Percentiles rank a stretch among this genome's conserved stretches.
Evolutionary conservation across 2,329 filamentous ascomycete species (phyloP).

Genomic region (Diaporthe sp.): DNA sequence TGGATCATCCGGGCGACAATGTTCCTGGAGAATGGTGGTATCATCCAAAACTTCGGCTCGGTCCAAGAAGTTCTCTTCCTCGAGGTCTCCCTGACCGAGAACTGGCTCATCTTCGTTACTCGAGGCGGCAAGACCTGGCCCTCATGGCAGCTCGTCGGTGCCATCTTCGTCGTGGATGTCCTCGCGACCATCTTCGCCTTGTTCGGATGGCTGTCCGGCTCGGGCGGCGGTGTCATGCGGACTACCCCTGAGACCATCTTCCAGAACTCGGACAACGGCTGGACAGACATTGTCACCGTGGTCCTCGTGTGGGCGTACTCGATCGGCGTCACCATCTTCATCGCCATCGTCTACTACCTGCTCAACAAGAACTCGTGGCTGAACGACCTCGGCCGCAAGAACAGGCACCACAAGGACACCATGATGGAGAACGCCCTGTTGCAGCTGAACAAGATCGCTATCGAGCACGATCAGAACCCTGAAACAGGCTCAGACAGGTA

Average conservation of each 20-base stretch:
- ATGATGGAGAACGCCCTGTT: constrained; percentile 76
- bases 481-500: constrained; percentile 34
- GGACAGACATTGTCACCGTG: constrained; percentile 69
- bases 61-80: constrained; percentile 83
- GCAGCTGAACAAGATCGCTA: constrained; percentile 73
- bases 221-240: constrained; percentile 44
- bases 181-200: constrained; percentile 80
- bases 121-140: constrained; percentile 80
- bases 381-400: constrained; percentile 73
- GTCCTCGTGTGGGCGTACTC: constrained; percentile 76
- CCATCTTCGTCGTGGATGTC: constrained; percentile 79
- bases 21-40: constrained; percentile 77
- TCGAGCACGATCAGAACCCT: constrained; percentile 68
- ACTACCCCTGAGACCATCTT: constrained; percentile 47
- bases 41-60: constrained; percentile 81
- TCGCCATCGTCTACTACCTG: constrained; percentile 75
- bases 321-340: constrained; percentile 75
- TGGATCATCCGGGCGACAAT: constrained; percentile 81
- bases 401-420: constrained; percentile 72
- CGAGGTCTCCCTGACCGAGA: constrained; percentile 80
- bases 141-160: constrained; percentile 79
- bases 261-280: constrained; percentile 54
- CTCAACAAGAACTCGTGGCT: constrained; percentile 71
- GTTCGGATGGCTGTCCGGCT: constrained; percentile 76
- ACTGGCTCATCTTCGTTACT: constrained; percentile 85